phyloP scores from a whole-genome alignment of 495 filamentous ascomycete species.

The Cryomyces minteri region DNA sequence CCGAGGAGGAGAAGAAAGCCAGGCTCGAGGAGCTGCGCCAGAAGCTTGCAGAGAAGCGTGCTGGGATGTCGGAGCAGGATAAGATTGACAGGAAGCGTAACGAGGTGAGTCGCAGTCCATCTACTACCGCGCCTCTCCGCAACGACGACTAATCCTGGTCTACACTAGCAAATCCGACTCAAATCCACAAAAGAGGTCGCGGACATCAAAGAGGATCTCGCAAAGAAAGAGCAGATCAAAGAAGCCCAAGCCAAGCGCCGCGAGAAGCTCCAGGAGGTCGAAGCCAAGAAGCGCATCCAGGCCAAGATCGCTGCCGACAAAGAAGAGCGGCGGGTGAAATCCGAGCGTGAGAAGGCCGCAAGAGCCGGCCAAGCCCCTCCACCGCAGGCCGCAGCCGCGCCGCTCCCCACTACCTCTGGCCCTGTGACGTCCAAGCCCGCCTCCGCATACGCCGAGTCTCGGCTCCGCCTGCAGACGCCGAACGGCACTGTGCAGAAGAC shows the following conservation, averaged over 20 bases:
- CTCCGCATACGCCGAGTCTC: constrained; percentile 55
- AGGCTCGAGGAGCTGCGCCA: constrained; percentile 55
- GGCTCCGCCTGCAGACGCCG: constrained; percentile 63
- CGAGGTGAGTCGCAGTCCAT: constrained; percentile 34
- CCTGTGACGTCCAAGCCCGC: constrained; percentile 35
- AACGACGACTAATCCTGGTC: neutral
- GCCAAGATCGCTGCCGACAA: constrained; percentile 87
- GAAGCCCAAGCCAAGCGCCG: constrained; percentile 65
- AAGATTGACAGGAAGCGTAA: constrained; percentile 78
- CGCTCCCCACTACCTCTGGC: constrained; percentile 14
- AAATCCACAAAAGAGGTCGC: constrained; percentile 28
- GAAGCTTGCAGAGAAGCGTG: constrained; percentile 55
- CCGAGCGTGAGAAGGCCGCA: constrained; percentile 68
- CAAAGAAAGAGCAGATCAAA: constrained; percentile 76
- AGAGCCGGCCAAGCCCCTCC: constrained; percentile 52
- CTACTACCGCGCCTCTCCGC: neutral
- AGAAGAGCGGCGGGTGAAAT: constrained; percentile 60
- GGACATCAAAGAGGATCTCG: constrained; percentile 37
- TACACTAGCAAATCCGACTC: constrained; percentile 54
- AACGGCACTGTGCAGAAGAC: constrained; percentile 64
- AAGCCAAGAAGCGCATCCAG: constrained; percentile 72
- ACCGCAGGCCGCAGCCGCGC: constrained; percentile 16
- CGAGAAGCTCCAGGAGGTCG: constrained; percentile 77
- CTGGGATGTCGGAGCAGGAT: constrained; percentile 49
- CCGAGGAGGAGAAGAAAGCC: constrained; percentile 75